phyloP scores from a whole-genome alignment of 345 rosid genomes.

The Rhodamnia rubescens region DNA sequence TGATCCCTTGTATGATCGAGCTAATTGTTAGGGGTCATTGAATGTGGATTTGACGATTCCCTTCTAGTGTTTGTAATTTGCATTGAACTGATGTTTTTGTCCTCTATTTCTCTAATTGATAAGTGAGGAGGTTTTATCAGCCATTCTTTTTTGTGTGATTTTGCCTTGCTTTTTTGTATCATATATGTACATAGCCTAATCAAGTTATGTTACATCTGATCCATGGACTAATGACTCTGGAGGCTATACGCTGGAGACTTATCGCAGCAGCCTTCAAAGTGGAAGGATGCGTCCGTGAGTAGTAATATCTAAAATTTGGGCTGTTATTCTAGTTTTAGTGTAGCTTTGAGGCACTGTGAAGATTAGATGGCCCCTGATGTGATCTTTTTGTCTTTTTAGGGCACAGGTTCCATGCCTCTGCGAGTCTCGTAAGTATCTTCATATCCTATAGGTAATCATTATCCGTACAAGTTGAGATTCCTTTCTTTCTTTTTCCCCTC shows the following conservation, averaged over 20 bases:
- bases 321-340: neutral
- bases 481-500: neutral
- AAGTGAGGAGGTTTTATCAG: neutral
- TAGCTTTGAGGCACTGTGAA: neutral
- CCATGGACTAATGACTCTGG: constrained; percentile 41
- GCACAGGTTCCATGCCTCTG: constrained; percentile 12
- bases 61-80: neutral
- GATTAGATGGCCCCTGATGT: constrained; percentile 1
- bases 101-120: neutral
- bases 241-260: constrained; percentile 34
- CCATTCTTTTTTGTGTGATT: neutral
- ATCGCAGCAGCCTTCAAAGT: constrained; percentile 18
- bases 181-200: constrained; percentile 17
- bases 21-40: neutral
- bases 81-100: neutral
- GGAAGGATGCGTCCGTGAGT: constrained; percentile 25
- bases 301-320: neutral
- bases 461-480: neutral
- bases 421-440: constrained; percentile 29
- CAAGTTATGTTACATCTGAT: constrained; percentile 47
- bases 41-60: neutral
- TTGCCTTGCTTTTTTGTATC: neutral
- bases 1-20: neutral
- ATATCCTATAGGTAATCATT: neutral
- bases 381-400: constrained; percentile 16